A percentile compares a stretch with the other conserved stretches of the same genome.
Conservation (phyloP, 75 land plant genomes). For the Ceratopteris richardii region DNA sequence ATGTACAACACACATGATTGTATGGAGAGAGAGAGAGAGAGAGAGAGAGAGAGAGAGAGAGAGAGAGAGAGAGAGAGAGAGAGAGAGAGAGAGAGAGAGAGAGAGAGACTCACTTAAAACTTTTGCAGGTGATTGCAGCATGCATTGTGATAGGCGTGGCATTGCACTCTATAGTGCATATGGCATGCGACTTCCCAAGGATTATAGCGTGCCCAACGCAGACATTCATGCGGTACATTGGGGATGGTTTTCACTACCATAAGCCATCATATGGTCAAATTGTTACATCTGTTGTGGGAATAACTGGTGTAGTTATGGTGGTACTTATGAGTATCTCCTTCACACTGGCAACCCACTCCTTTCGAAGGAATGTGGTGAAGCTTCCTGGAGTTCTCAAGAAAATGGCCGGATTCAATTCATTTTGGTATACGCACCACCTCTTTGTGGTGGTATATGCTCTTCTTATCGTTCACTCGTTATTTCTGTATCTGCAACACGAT, state of each 20-base stretch:
- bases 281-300: slow-evolving; percentile 28
- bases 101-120: background rate
- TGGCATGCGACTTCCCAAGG: slow-evolving; percentile 57
- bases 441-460: slow-evolving; percentile 51
- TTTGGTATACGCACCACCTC: slow-evolving; percentile 87
- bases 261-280: slow-evolving; percentile 48
- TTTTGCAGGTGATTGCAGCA: slow-evolving; percentile 38
- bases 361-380: slow-evolving; percentile 64
- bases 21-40: too few species aligned
- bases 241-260: slow-evolving; percentile 30
- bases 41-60: too few species aligned
- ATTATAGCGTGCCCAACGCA: slow-evolving; percentile 25
- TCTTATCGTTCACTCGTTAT: slow-evolving; percentile 48
- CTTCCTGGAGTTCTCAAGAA: slow-evolving; percentile 50
- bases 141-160: slow-evolving; percentile 36
- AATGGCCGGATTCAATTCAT: slow-evolving; percentile 76
- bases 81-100: background rate
- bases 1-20: too few species aligned
- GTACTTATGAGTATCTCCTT: slow-evolving; percentile 57
- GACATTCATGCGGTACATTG: slow-evolving; percentile 31
- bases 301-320: slow-evolving; percentile 68
- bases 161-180: slow-evolving; percentile 40
- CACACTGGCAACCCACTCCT: slow-evolving; percentile 65
- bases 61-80: background rate
- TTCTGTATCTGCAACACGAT: slow-evolving; percentile 34